These are phyloP conservation scores for Herpetospermum pedunculosum DNA, from an alignment of 306 rosid genomes.

Conservation along the genomic window DNA sequence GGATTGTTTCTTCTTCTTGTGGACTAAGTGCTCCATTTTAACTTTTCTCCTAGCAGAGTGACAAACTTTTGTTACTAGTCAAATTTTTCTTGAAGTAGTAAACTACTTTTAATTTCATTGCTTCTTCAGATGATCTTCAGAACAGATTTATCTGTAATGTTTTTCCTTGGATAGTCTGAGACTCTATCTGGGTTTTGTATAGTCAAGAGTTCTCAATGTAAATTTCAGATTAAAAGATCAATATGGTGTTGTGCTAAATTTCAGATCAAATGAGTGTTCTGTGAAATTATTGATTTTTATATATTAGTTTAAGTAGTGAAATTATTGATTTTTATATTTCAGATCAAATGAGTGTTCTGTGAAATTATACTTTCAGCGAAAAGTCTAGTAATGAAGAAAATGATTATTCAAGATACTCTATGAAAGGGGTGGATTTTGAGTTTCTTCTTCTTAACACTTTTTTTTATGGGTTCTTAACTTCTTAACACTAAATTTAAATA, in stretches of 20 bases:
- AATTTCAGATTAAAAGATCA: background rate
- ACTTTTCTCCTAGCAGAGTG: background rate
- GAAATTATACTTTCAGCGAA: background rate
- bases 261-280: background rate
- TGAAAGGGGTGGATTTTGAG: background rate
- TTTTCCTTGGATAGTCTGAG: background rate
- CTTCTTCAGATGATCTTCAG: background rate
- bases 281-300: background rate
- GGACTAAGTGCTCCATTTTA: background rate
- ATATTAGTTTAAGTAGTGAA: background rate
- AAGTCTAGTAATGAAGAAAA: background rate
- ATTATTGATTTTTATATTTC: too few relatives aligned
- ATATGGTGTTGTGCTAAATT: background rate
- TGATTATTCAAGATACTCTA: background rate
- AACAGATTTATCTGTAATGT: background rate
- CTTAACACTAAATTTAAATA: background rate
- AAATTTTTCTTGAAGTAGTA: background rate
- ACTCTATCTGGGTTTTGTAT: background rate
- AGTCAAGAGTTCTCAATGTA: background rate
- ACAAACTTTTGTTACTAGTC: background rate
- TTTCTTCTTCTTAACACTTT: background rate
- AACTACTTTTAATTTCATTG: background rate
- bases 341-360: too few relatives aligned
- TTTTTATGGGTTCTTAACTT: background rate
- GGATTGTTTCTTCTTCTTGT: background rate